Base-by-base conservation (phyloP, 1,284 basidiomycete genomes). In the Irpex sp. region DNA sequence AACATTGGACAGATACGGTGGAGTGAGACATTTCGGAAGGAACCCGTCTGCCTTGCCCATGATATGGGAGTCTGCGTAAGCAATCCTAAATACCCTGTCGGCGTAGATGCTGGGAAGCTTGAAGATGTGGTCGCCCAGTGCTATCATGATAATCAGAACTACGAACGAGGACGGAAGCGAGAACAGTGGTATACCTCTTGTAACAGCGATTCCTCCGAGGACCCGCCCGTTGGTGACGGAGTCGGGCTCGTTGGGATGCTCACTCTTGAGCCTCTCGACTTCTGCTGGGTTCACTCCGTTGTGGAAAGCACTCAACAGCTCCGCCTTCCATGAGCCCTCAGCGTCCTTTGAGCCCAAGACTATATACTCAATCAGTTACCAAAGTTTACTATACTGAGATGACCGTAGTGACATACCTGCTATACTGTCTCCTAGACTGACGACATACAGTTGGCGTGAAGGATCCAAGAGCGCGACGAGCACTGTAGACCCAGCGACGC, bases 401-500 rank as follows among this genome's bases (percentile, higher is more conserved):
- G 61, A 15, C 33, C 43, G n/a, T 21, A 31, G 26, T 11, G 9
- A 61, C 69, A 11, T 67, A 87, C 89, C 77, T 59, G 86, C 88
- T 77, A 88, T 85, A 71, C 88, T 89, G 69, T 90, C 88, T 4
- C 88, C 88, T 13, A 90, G 76, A 67, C 89, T 89, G 0, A 88
- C 89, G 36, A 90, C 75, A 87, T 89, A 90, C 11, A 90, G 74
- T 65, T 90, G 84, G 63, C 83, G 81, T 13, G 81, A 77, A 53
- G 87, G 87, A 72, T 90, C 89, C 35, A 89, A 78, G 51, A 90
- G 78, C 2, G 88, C 82, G 43, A 90, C 82, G 50, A 90, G 79
- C 4, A 85, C 87, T 2, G 89, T 91, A 1, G 87, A 89, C 15
- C 88, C 88, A 66, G 88, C 86, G 85, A 91, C 88, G 70, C 87